phyloP scores from a whole-genome alignment of 305 asterid species.

The Fraxinus albicans region DNA sequence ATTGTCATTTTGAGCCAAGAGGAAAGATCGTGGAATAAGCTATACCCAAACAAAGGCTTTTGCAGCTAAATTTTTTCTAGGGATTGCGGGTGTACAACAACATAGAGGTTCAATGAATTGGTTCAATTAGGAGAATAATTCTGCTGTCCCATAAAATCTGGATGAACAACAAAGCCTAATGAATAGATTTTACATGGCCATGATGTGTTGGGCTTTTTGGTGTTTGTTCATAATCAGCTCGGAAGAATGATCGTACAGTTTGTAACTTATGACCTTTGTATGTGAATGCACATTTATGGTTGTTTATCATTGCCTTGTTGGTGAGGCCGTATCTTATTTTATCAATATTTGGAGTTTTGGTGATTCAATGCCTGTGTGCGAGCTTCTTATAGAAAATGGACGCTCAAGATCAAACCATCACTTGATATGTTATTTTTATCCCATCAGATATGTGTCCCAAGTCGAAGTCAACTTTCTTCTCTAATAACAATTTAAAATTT shows the following conservation, averaged over 20 bases:
- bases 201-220: background rate
- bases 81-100: background rate
- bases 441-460: background rate
- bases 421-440: slow-evolving; percentile 11
- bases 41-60: background rate
- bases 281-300: background rate
- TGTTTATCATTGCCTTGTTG: background rate
- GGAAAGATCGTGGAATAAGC: background rate
- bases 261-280: background rate
- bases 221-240: background rate
- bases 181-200: background rate
- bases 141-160: background rate
- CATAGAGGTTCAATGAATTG: background rate
- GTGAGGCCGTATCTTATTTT: background rate
- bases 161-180: background rate
- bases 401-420: background rate
- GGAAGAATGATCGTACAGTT: background rate
- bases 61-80: background rate
- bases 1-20: background rate
- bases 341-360: background rate
- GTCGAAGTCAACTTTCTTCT: slow-evolving; percentile 1
- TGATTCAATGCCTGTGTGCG: background rate
- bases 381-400: slow-evolving; percentile 5
- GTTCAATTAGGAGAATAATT: background rate
- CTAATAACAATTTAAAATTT: background rate